Percentiles rank a stretch among this genome's conserved stretches.
phyloP scores from a whole-genome alignment of 805 yeast species.

The Scheffersomyces ergatensis region DNA sequence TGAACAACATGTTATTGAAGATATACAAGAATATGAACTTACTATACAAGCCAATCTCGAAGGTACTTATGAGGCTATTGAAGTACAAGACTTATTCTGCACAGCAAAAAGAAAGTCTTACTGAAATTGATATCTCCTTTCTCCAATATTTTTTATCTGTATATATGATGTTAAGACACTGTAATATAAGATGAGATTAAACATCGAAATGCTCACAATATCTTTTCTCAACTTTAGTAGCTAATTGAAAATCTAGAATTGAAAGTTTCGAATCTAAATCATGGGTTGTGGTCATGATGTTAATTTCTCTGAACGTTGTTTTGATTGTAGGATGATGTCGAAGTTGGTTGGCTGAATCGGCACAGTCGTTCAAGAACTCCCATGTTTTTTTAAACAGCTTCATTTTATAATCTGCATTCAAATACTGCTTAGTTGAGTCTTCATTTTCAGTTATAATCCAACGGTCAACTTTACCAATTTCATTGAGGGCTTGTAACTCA shows the following conservation, averaged over 20 bases:
- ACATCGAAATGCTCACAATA: background rate
- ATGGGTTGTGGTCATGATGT: slow-evolving; percentile 59
- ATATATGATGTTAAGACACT: background rate
- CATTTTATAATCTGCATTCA: slow-evolving; percentile 27
- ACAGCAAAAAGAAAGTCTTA: too few species aligned
- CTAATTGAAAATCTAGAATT: slow-evolving; percentile 58
- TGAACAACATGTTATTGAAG: slow-evolving; percentile 61
- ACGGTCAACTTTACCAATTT: too few species aligned
- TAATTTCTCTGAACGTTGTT: slow-evolving; percentile 60
- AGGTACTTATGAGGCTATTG: slow-evolving; percentile 92
- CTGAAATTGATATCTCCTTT: too few species aligned
- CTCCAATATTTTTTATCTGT: too few species aligned
- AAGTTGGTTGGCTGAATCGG: slow-evolving; percentile 52
- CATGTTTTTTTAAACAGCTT: slow-evolving; percentile 61
- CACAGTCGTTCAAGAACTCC: slow-evolving; percentile 59
- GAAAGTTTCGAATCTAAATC: slow-evolving; percentile 51
- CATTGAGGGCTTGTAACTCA: too few species aligned
- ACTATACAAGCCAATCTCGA: slow-evolving; percentile 76
- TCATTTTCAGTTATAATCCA: too few species aligned
- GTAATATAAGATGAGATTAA: background rate
- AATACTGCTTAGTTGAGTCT: too few species aligned
- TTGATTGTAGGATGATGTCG: slow-evolving; percentile 73
- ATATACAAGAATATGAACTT: slow-evolving; percentile 68
- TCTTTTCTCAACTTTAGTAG: slow-evolving; percentile 29
- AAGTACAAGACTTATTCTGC: slow-evolving; percentile 85